These are phyloP conservation scores for Otatea glauca DNA, from an alignment of 176 grass and related monocot species.

Conservation along the genomic window DNA sequence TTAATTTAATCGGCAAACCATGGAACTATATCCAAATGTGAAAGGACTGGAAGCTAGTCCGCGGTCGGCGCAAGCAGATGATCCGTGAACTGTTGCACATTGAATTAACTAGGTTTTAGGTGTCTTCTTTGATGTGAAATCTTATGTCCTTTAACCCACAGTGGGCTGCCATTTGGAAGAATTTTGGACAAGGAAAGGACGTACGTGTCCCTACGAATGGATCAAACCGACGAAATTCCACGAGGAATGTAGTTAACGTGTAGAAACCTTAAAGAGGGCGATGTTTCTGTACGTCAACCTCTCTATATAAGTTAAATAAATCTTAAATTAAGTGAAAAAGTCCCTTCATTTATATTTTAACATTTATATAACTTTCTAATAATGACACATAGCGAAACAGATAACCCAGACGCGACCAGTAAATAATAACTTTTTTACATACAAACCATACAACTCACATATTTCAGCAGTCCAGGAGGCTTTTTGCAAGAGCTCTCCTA, in stretches of 20 bases:
- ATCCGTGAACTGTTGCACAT: constrained; percentile 5
- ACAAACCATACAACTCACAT: neutral
- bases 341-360: too few relatives aligned
- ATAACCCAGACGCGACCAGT: neutral
- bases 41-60: constrained; percentile 21
- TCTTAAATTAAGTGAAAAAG: too few relatives aligned
- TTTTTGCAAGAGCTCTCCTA: too few relatives aligned
- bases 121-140: constrained; percentile 15
- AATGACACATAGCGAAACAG: neutral
- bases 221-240: constrained; percentile 5
- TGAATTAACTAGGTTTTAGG: neutral
- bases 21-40: constrained; percentile 47
- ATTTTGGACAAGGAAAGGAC: constrained; percentile 29
- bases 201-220: constrained; percentile 9
- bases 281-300: too few relatives aligned
- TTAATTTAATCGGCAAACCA: neutral
- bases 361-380: too few relatives aligned
- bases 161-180: constrained; percentile 43
- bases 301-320: too few relatives aligned
- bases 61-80: neutral
- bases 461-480: neutral
- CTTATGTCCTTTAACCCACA: neutral
- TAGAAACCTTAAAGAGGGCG: too few relatives aligned
- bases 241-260: neutral
- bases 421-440: neutral